Base-by-base conservation (phyloP, 306 rosid species). In the Pyrus bretschneideri region DNA sequence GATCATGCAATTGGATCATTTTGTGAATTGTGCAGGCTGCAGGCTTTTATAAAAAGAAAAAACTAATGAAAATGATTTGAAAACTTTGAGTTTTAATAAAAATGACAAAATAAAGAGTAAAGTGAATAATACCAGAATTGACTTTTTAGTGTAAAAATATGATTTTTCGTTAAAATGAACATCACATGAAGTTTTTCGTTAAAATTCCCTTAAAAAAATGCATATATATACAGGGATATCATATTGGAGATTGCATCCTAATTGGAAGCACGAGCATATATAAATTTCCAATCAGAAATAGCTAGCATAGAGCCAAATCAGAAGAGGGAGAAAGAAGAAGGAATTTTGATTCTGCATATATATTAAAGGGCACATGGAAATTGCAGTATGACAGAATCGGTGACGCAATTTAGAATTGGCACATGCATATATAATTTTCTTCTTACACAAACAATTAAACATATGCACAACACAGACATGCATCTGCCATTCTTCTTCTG, bases 1-100 rank as follows among this genome's bases (percentile, higher is more conserved):
- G 65, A 62, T 5, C 60, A 54, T 12, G 67, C 30, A 33, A 72
- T 38, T 4, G 44, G 67, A 72, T 72, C 54, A 38, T 38, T 22
- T 15, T 38, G 67, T 58, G 67, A 72, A 72, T 57, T 35, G 67
- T 72, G 76, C 55, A 57, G 55, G 21, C 76, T 58, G 67, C 67
- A 7, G 67, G 22, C 31, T 4, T 9, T 58, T 13, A 23, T 3
- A 30, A 30, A 3, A 30, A 30, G 4, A 30, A 30, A 30, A 30
- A 30, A 30, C 5, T 30, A 30, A 3, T 30, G 33, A 30, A 4
- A 30, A 30, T 4, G 33, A 0, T 0, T 30, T 30, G 5, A 30
- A 30, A 30, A 30, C 33, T 30, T 30, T 30, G 33, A 30, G 4
- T 30, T 30, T 30, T 30, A 30, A 30, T 5, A 30, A 30, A 30